A percentile compares a stretch with the other conserved stretches of the same genome.
Evolutionary conservation across 2,329 filamentous ascomycete genomes (phyloP).

Genomic region (Aspergillus jensenii): DNA sequence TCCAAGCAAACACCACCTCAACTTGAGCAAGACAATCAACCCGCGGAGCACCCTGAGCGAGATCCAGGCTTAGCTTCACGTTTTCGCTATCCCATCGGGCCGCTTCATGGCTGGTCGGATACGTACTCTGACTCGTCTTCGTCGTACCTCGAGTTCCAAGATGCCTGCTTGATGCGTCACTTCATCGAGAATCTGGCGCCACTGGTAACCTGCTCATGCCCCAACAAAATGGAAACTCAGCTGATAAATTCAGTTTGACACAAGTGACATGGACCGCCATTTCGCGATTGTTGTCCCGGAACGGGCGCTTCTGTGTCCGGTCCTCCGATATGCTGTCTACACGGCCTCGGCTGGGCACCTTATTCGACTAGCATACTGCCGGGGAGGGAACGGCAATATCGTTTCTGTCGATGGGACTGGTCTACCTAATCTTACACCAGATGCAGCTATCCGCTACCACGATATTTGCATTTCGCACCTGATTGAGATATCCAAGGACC

Average conservation of each 20-base stretch:
- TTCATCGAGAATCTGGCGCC: conserved; percentile 4
- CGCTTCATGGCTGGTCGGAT: conserved; percentile 1
- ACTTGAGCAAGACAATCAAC: not conserved
- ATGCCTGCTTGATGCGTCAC: conserved; percentile 7
- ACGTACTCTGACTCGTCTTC: conserved; percentile 2
- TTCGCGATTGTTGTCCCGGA: conserved; percentile 5
- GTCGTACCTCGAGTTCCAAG: conserved; percentile 3
- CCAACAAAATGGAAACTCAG: not conserved
- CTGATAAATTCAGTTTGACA: conserved; percentile 4
- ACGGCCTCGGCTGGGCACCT: conserved; percentile 10
- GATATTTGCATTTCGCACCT: conserved; percentile 17
- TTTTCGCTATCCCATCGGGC: not conserved
- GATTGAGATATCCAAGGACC: conserved; percentile 30
- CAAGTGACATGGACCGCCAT: conserved; percentile 8
- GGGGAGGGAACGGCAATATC: not conserved
- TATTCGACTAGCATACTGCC: not conserved
- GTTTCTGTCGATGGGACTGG: not conserved
- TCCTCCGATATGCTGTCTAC: conserved; percentile 4
- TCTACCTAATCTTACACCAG: not conserved
- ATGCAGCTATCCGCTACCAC: conserved; percentile 7
- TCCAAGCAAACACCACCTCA: not conserved
- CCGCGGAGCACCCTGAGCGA: not conserved
- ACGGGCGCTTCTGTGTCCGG: conserved; percentile 6
- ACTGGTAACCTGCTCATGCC: not conserved
- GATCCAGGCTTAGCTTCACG: not conserved